Evolutionary conservation across 768 basidiomycete species (phyloP).

Genomic region (Favolaschia claudopus): DNA sequence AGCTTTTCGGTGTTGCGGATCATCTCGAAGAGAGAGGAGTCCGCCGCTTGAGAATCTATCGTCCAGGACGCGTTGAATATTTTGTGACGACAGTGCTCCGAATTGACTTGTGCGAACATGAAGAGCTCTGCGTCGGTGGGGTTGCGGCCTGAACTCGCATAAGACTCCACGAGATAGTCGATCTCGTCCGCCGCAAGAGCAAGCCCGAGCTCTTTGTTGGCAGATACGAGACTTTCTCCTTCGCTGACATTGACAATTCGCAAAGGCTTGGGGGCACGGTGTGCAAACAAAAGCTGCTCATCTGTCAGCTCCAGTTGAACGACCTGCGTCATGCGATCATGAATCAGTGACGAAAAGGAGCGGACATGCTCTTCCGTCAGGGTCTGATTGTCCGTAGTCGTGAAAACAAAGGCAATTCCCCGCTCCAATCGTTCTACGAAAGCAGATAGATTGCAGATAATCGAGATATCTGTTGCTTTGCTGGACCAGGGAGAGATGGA

Average conservation of each 20-base stretch:
- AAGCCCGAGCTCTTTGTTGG: slow-evolving; percentile 88
- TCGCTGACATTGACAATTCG: slow-evolving; percentile 70
- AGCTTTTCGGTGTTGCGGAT: slow-evolving; percentile 94
- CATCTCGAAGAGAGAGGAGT: slow-evolving; percentile 91
- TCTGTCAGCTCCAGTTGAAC: slow-evolving; percentile 66
- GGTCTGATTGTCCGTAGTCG: slow-evolving; percentile 45
- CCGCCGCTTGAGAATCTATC: slow-evolving; percentile 71
- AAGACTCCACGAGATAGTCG: slow-evolving; percentile 89
- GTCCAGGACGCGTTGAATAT: slow-evolving; percentile 99
- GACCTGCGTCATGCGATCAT: slow-evolving; percentile 98
- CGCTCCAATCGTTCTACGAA: slow-evolving; percentile 87
- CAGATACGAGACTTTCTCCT: slow-evolving; percentile 64
- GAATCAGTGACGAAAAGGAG: slow-evolving; percentile 73
- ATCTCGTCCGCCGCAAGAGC: slow-evolving; percentile 92
- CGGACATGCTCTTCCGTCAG: slow-evolving; percentile 57
- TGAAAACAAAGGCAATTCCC: slow-evolving; percentile 75
- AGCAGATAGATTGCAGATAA: slow-evolving; percentile 79
- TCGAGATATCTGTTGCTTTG: slow-evolving; percentile 96
- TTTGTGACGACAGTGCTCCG: slow-evolving; percentile 99
- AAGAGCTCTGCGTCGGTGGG: slow-evolving; percentile 98
- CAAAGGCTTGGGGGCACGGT: slow-evolving; percentile 71
- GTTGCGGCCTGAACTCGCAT: slow-evolving; percentile 85
- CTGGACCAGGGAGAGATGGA: slow-evolving; percentile 99
- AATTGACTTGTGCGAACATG: slow-evolving; percentile 99
- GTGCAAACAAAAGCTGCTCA: slow-evolving; percentile 63